Evolutionary conservation across 345 rosid species (phyloP).

Genomic region (Excoecaria agallocha): DNA sequence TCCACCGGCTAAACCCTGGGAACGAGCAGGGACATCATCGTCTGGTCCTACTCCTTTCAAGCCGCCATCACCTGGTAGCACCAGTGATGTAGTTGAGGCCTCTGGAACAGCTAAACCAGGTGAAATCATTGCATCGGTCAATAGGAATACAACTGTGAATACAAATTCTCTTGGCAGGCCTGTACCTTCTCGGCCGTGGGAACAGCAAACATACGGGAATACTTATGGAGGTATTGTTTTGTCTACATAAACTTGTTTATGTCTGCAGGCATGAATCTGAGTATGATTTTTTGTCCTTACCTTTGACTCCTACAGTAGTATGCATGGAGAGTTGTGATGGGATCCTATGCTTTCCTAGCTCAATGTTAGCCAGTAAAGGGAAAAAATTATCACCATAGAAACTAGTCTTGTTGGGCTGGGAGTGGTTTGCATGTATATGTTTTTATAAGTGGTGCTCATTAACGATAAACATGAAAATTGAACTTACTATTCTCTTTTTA

Average conservation of each 20-base stretch:
- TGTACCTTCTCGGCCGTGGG: constrained; percentile 88
- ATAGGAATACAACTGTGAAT: constrained; percentile 44
- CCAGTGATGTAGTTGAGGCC: constrained; percentile 88
- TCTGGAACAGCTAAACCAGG: constrained; percentile 94
- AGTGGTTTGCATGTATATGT: constrained; percentile 13
- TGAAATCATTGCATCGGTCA: constrained; percentile 55
- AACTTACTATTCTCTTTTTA: neutral
- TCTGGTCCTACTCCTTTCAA: constrained; percentile 85
- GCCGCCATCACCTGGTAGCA: constrained; percentile 83
- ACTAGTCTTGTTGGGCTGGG: neutral
- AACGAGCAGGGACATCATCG: constrained; percentile 57
- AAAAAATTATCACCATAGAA: neutral
- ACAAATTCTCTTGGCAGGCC: constrained; percentile 58
- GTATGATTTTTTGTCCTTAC: neutral
- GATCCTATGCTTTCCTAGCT: neutral
- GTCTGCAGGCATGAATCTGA: neutral
- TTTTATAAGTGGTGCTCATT: constrained; percentile 11
- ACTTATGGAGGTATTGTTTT: constrained; percentile 47
- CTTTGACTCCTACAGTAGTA: neutral
- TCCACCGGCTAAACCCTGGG: constrained; percentile 95
- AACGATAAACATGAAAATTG: too few species aligned
- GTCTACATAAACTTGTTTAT: neutral
- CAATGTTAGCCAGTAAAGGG: neutral
- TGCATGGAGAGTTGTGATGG: neutral
- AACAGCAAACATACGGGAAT: constrained; percentile 63